These are phyloP conservation scores for Jaltomata sinuosa DNA, from an alignment of 257 asterid genomes.

Conservation along the genomic window DNA sequence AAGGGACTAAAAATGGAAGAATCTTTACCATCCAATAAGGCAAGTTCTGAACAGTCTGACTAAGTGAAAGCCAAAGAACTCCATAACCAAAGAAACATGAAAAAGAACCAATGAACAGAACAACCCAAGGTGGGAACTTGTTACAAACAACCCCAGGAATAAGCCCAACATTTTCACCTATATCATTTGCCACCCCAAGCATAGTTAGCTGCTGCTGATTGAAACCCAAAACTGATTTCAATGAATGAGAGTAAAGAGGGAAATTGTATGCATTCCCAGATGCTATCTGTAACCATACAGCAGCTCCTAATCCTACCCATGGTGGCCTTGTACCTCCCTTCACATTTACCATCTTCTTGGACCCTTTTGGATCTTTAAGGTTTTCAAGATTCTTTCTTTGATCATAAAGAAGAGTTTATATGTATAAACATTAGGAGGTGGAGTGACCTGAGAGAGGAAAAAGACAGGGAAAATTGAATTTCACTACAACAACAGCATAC, in stretches of 20 bases:
- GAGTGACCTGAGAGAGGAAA: not conserved
- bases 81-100: no score
- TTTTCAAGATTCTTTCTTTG: not conserved
- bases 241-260: conserved; percentile 62
- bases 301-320: conserved; percentile 74
- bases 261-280: conserved; percentile 61
- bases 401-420: not conserved
- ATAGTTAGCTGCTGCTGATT: conserved; percentile 55
- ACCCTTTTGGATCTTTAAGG: not conserved
- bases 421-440: not conserved
- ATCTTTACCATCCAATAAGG: conserved; percentile 51
- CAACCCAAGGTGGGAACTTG: no score
- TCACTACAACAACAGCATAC: not conserved
- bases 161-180: no score
- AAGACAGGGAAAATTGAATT: not conserved
- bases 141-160: no score
- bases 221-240: conserved; percentile 56
- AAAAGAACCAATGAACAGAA: no score
- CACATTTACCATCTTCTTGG: conserved; percentile 22
- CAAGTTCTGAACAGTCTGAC: conserved; percentile 16
- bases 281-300: conserved; percentile 65
- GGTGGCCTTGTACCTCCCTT: conserved; percentile 65
- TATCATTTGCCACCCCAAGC: conserved; percentile 73
- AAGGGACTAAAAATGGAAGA: not conserved
- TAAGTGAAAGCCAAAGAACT: no score